Evolutionary conservation across 2,329 filamentous ascomycete species (phyloP).

Genomic region (Fusarium sp.): DNA sequence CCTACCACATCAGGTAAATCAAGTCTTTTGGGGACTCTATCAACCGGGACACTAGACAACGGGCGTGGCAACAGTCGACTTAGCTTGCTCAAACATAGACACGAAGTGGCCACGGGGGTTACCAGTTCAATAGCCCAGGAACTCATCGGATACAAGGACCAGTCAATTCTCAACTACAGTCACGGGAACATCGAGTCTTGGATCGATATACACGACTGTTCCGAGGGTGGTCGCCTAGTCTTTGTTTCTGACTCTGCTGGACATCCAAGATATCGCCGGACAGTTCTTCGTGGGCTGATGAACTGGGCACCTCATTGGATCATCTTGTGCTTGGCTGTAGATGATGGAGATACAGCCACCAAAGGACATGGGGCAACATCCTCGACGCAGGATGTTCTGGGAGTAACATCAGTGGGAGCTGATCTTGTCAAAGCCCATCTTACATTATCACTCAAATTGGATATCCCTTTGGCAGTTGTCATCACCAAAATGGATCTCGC

Average conservation of each 20-base stretch:
- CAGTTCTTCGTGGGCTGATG: constrained; percentile 86
- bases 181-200: constrained; percentile 88
- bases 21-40: constrained; percentile 85
- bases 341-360: constrained; percentile 64
- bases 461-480: constrained; percentile 78
- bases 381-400: constrained; percentile 59
- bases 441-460: constrained; percentile 82
- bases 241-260: constrained; percentile 94
- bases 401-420: constrained; percentile 62
- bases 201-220: constrained; percentile 88
- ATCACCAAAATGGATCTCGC: constrained; percentile 93
- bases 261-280: constrained; percentile 86
- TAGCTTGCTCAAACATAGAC: constrained; percentile 87
- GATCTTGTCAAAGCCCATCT: constrained; percentile 83
- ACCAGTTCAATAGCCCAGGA: constrained; percentile 97
- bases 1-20: constrained; percentile 94
- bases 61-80: constrained; percentile 89
- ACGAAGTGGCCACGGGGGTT: constrained; percentile 89
- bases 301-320: constrained; percentile 98
- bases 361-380: constrained; percentile 52
- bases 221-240: constrained; percentile 77
- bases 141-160: constrained; percentile 79
- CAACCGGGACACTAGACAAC: constrained; percentile 88
- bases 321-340: constrained; percentile 84
- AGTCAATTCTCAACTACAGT: constrained; percentile 79